Conservation (phyloP, 1,284 basidiomycete genomes). For the Inonotus obliquus region DNA sequence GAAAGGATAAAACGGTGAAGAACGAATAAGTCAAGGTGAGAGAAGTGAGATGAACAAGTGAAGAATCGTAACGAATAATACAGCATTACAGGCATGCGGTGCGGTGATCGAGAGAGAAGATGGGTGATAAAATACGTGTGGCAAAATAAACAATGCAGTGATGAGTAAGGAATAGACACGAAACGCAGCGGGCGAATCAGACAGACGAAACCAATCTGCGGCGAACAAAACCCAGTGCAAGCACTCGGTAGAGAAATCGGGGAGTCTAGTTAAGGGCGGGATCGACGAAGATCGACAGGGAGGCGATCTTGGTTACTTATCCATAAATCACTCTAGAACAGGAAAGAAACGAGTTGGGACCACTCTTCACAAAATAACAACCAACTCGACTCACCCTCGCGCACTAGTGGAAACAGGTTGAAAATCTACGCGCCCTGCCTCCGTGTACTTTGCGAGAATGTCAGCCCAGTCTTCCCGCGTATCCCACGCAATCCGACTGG, state of each 20-base stretch:
- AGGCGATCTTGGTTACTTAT: conserved; percentile 21
- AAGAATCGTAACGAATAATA: too few species aligned
- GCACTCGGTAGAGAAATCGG: not conserved
- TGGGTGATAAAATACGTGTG: not conserved
- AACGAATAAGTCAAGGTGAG: too few species aligned
- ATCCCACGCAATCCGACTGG: conserved; percentile 69
- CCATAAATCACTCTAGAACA: conserved; percentile 37
- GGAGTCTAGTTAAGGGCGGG: not conserved
- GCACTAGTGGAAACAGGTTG: conserved; percentile 71
- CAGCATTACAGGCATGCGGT: too few species aligned
- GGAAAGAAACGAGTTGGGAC: conserved; percentile 15
- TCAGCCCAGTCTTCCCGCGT: conserved; percentile 62
- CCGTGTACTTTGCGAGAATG: conserved; percentile 64
- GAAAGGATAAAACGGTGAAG: too few species aligned
- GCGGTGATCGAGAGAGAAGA: too few species aligned
- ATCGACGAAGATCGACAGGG: conserved; percentile 1
- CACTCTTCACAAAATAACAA: not conserved
- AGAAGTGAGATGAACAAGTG: too few species aligned
- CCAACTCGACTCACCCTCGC: conserved; percentile 55
- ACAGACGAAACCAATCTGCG: not conserved
- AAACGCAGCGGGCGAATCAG: not conserved
- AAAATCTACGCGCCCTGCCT: conserved; percentile 69
- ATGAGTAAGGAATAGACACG: not conserved
- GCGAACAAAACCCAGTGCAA: not conserved
- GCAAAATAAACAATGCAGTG: not conserved